Conservation (phyloP, 139 green algal genomes). For the Deuterostichococcus epilithicus region DNA sequence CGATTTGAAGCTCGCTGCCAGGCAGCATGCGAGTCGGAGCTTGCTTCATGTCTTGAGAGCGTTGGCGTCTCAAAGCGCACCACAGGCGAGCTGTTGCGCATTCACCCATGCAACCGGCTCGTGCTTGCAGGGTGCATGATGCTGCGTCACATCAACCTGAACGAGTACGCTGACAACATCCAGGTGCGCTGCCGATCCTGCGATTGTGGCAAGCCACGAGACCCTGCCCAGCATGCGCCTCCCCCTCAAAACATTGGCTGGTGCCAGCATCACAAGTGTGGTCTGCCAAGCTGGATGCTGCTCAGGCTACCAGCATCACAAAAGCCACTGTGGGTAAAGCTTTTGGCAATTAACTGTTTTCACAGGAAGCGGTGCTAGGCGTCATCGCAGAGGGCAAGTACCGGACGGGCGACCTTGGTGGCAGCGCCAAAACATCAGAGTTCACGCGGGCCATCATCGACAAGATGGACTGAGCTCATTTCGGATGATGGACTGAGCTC, state of each 20-base stretch:
- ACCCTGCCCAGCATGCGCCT: not conserved
- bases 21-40: no score
- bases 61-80: no score
- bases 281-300: no score
- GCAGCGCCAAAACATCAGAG: slow-evolving; percentile 66
- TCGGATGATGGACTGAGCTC: no score
- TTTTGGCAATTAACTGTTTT: not conserved
- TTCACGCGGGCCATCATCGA: slow-evolving; percentile 91
- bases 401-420: slow-evolving; percentile 87
- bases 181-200: not conserved
- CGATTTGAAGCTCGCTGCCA: no score
- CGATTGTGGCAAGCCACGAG: not conserved
- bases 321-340: no score
- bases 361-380: slow-evolving; percentile 73
- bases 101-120: no score
- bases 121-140: slow-evolving; percentile 69
- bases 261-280: no score
- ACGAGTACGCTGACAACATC: slow-evolving; percentile 39
- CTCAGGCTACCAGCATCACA: no score
- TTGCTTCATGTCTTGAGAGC: no score
- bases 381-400: slow-evolving; percentile 84
- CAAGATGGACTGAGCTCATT: slow-evolving; percentile 51
- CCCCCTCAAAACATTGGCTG: no score
- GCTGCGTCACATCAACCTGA: slow-evolving; percentile 80
- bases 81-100: no score